A percentile compares a stretch with the other conserved stretches of the same genome.
phyloP scores from a whole-genome alignment of 1,139 yeast species.

The Citeromyces siamensis region DNA sequence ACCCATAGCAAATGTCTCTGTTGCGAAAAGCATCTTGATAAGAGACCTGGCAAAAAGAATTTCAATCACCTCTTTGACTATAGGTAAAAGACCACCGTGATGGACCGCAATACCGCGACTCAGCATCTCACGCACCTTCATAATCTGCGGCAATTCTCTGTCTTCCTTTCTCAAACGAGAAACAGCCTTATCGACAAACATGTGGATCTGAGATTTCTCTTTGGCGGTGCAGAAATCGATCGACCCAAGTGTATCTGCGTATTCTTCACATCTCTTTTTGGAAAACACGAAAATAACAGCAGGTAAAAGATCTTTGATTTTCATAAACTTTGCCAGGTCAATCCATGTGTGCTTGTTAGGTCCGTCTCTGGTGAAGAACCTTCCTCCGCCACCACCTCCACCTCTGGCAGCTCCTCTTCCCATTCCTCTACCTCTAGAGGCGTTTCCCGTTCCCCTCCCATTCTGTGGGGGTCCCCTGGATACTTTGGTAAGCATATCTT shows the following conservation, averaged over 20 bases:
- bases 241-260: constrained; percentile 91
- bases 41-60: constrained; percentile 95
- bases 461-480: no score
- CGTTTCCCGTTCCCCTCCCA: constrained; percentile 68
- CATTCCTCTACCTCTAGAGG: constrained; percentile 48
- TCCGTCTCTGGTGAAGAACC: no score
- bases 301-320: constrained; percentile 63
- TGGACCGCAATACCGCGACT: constrained; percentile 97
- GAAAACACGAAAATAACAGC: constrained; percentile 96
- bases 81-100: constrained; percentile 93
- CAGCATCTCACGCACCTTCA: constrained; percentile 75
- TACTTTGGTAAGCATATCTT: constrained; percentile 96
- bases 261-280: constrained; percentile 90
- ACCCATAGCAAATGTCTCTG: constrained; percentile 98
- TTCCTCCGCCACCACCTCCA: no score
- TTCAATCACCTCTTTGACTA: constrained; percentile 92
- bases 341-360: no score
- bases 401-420: constrained; percentile 86
- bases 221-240: constrained; percentile 87
- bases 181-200: constrained; percentile 84
- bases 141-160: constrained; percentile 87
- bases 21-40: constrained; percentile 87
- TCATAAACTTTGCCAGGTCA: constrained; percentile 60
- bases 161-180: constrained; percentile 81
- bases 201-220: constrained; percentile 80